These are phyloP conservation scores for Tylopilus sp. DNA, from an alignment of 1,284 basidiomycete species.

Conservation along the genomic window DNA sequence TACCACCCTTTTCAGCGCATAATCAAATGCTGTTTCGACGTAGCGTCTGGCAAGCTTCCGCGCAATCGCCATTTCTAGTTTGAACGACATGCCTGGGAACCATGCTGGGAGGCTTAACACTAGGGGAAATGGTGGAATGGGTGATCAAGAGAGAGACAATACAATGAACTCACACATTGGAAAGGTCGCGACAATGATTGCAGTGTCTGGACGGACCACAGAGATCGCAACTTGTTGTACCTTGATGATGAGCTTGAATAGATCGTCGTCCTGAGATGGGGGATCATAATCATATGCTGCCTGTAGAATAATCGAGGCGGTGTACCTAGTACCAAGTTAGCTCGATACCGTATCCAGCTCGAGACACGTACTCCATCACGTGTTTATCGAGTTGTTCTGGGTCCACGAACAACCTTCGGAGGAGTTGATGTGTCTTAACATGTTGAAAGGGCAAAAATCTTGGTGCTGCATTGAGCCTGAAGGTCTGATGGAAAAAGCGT, in stretches of 20 bases:
- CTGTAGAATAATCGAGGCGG: conserved; percentile 16
- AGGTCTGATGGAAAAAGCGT: conserved; percentile 22
- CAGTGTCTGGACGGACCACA: conserved; percentile 15
- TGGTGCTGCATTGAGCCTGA: not conserved
- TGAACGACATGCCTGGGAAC: conserved; percentile 38
- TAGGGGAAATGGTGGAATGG: not conserved
- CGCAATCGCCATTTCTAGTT: conserved; percentile 14
- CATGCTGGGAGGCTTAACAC: conserved; percentile 26
- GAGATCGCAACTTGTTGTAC: not conserved
- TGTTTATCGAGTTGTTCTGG: too few species aligned
- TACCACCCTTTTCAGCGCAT: too few species aligned
- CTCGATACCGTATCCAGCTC: not conserved
- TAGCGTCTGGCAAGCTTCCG: conserved; percentile 9
- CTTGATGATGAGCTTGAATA: conserved; percentile 8
- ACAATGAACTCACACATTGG: conserved; percentile 20
- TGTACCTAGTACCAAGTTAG: conserved; percentile 15
- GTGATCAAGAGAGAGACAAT: not conserved
- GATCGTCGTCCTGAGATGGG: conserved; percentile 17
- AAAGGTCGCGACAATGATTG: too few species aligned
- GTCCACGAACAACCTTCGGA: too few species aligned
- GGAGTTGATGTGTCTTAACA: conserved; percentile 18
- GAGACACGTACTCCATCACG: too few species aligned
- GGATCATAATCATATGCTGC: conserved; percentile 28
- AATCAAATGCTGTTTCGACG: conserved; percentile 27
- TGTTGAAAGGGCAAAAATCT: conserved; percentile 23